A percentile compares a stretch with the other conserved stretches of the same genome.
phyloP scores from a whole-genome alignment of 768 basidiomycete species.

The Tulasnella sp. region DNA sequence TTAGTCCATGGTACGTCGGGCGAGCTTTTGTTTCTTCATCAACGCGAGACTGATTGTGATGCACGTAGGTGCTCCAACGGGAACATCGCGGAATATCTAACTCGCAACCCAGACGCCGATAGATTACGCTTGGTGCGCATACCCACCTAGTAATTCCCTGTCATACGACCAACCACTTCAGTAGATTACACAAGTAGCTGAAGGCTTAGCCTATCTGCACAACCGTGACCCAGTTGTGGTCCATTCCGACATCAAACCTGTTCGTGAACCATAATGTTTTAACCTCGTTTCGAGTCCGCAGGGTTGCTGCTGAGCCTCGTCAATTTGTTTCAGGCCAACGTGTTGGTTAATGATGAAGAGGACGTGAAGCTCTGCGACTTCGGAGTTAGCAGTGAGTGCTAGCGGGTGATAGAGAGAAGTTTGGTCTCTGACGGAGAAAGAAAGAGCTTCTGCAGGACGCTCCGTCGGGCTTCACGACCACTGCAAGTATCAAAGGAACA shows the following conservation, averaged over 20 bases:
- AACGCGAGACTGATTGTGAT: neutral
- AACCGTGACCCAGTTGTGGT: conserved; percentile 28
- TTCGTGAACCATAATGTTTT: neutral
- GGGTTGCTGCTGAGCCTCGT: neutral
- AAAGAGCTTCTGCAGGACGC: conserved; percentile 13
- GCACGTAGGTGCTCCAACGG: neutral
- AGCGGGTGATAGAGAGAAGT: neutral
- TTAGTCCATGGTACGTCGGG: conserved; percentile 13
- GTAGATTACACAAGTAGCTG: conserved; percentile 28
- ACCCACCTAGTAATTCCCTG: neutral
- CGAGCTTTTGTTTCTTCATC: neutral
- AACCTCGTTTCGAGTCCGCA: neutral
- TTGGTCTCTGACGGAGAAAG: neutral
- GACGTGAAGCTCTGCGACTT: conserved; percentile 24
- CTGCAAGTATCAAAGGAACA: conserved; percentile 4
- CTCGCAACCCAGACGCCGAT: neutral
- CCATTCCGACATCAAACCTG: conserved; percentile 33
- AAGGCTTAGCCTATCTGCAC: conserved; percentile 31
- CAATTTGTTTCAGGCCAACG: neutral
- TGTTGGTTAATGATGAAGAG: conserved; percentile 16
- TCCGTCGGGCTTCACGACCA: conserved; percentile 7
- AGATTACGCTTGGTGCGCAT: neutral
- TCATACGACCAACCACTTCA: neutral
- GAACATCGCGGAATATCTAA: conserved; percentile 13
- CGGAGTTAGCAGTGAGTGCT: conserved; percentile 12